Base-by-base conservation (phyloP, 78 protist species). In the Corallochytrium limacisporum region DNA sequence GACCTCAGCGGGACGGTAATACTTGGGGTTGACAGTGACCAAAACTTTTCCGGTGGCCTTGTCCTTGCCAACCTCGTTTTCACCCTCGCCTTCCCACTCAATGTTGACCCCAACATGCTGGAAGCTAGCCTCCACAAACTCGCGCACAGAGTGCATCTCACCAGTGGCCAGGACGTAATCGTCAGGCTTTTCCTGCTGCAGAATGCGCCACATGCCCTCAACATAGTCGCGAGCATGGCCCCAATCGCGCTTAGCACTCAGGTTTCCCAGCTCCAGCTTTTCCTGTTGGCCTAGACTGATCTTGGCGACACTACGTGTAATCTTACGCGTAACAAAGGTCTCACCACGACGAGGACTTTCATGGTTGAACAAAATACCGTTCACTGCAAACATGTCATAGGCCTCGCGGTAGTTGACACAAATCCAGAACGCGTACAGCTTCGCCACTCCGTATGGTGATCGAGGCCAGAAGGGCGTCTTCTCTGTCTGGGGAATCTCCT, bases 391-490 rank as follows among this genome's bases (percentile, higher is more conserved):
- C 84, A 91, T 87, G 55, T 39, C 56, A 46, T 62, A 37, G 37
- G 93, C 87, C 70, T 92, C 95, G 42, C 97, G 82, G 72, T 92
- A 92, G 84, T 92, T 92, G 38, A 86, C 88, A 15, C 62, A 36
- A 18, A 69, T 79, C 97, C 97, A 92, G 83, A 62, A 92, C 4
- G 82, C 97, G 62, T 75, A 87, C 66, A 78, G 89, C 75, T 92
- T 92, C 47, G 97, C 95, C 24, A 80, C 84, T 1, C 85, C 85
- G 7, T 56, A 54, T 10, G 53, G 65, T 12, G 65, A 69, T 5
- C 97, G 85, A 36, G 97, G 95, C 75, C 90, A 83, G 81, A 92
- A 92, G 38, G 95, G 97, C 20, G 97, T 92, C 46, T 75, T 85
- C 69, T 92, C 97, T 2, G 84, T 74, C 53, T 82, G 88, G 22